A percentile compares a stretch with the other conserved stretches of the same genome.
These are phyloP conservation scores for Phaffomyces antillensis DNA, from an alignment of 805 yeast genomes.

Conservation along the genomic window DNA sequence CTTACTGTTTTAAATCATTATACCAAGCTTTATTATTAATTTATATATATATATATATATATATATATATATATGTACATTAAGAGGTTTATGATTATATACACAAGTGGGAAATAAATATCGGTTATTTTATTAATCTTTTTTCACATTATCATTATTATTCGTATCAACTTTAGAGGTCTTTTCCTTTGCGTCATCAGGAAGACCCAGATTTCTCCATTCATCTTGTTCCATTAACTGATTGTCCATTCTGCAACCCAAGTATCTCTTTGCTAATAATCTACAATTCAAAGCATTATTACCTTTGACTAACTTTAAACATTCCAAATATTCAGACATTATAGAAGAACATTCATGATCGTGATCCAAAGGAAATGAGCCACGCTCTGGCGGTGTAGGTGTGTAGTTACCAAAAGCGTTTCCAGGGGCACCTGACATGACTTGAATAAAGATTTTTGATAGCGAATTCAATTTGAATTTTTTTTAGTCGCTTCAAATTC, in stretches of 20 bases:
- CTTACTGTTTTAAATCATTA: too few relatives aligned
- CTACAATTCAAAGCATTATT: constrained; percentile 91
- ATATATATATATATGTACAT: too few relatives aligned
- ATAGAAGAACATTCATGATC: constrained; percentile 69
- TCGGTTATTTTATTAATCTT: neutral
- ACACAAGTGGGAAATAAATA: too few relatives aligned
- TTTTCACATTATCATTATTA: neutral
- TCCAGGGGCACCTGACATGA: constrained; percentile 25
- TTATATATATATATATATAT: too few relatives aligned
- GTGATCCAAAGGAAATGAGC: constrained; percentile 94
- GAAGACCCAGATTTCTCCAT: constrained; percentile 57
- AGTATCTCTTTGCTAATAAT: constrained; percentile 69
- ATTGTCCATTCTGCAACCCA: constrained; percentile 85
- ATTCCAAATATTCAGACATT: constrained; percentile 70
- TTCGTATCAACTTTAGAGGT: neutral
- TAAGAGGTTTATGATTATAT: too few relatives aligned
- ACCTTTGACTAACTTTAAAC: constrained; percentile 71
- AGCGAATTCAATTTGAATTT: too few relatives aligned
- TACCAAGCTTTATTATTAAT: too few relatives aligned
- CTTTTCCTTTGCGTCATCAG: constrained; percentile 35
- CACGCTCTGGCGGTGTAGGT: constrained; percentile 94
- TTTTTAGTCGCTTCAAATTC: too few relatives aligned
- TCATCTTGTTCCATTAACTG: constrained; percentile 53
- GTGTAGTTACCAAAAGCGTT: constrained; percentile 42
- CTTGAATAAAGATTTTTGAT: neutral